Evolutionary conservation across 192 early-diverging fungal genomes (phyloP).

Genomic region (Rhizoclosmatium globosum): DNA sequence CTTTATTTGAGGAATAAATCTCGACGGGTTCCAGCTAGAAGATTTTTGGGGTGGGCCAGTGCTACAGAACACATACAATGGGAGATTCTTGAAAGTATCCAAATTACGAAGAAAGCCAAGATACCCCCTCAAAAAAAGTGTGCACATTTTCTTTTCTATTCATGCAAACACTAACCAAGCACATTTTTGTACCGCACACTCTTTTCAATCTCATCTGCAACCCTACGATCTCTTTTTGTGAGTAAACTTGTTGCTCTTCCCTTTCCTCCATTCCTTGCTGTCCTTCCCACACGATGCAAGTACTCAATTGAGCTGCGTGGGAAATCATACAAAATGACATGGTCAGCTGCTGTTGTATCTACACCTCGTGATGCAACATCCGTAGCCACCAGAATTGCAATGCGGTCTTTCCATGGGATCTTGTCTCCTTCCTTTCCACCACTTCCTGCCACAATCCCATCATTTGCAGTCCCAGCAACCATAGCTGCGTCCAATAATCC

Average conservation of each 20-base stretch:
- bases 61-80: too few relatives aligned
- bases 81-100: too few relatives aligned
- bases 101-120: too few relatives aligned
- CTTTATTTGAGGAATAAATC: too few relatives aligned
- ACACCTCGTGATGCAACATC: conserved; percentile 91
- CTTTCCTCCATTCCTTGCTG: conserved; percentile 79
- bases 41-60: too few relatives aligned
- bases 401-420: not conserved
- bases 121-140: too few relatives aligned
- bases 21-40: too few relatives aligned
- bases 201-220: conserved; percentile 54
- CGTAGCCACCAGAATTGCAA: conserved; percentile 80
- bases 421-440: conserved; percentile 1
- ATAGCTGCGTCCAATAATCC: conserved; percentile 10
- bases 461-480: not conserved
- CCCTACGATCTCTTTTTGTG: conserved; percentile 70
- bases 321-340: conserved; percentile 92
- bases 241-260: conserved; percentile 88
- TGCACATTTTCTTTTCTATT: too few relatives aligned
- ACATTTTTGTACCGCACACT: not conserved
- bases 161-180: not conserved
- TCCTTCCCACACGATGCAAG: conserved; percentile 90
- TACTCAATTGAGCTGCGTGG: conserved; percentile 91
- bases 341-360: conserved; percentile 86
- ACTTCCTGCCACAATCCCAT: not conserved